phyloP scores from a whole-genome alignment of 129 eudicot species.

The Silybum marianum region DNA sequence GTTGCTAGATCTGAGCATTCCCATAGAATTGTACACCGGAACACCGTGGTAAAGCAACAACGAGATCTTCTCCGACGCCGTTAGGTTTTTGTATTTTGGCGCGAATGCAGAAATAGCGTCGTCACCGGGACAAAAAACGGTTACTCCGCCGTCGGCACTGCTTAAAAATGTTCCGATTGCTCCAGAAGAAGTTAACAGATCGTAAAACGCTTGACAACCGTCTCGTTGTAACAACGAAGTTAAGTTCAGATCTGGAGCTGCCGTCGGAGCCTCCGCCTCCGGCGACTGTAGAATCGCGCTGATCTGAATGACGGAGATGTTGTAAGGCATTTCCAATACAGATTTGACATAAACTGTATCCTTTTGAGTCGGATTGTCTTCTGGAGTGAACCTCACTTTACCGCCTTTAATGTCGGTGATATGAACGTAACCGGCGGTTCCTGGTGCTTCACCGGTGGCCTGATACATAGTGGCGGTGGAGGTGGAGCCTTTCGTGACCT shows the following conservation, averaged over 20 bases:
- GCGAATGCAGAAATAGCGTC: constrained; percentile 48
- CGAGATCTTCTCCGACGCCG: constrained; percentile 55
- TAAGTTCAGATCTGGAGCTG: constrained; percentile 60
- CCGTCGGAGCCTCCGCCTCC: constrained; percentile 79
- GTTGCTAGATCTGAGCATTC: constrained; percentile 73
- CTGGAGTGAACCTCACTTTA: constrained; percentile 64
- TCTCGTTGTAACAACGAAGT: constrained; percentile 51
- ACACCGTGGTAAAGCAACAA: constrained; percentile 71
- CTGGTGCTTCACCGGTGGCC: constrained; percentile 69
- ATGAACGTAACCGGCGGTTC: constrained; percentile 62
- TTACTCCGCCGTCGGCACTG: constrained; percentile 56
- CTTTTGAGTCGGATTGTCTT: constrained; percentile 45
- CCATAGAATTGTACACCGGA: constrained; percentile 72
- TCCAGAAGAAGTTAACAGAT: constrained; percentile 38
- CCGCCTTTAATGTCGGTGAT: constrained; percentile 84
- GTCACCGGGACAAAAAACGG: constrained; percentile 78
- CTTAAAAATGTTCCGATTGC: constrained; percentile 61
- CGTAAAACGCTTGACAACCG: constrained; percentile 71
- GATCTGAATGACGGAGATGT: constrained; percentile 77
- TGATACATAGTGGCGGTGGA: constrained; percentile 67
- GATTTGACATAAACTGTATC: constrained; percentile 67
- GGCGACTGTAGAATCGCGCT: constrained; percentile 57
- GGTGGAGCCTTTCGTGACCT: constrained; percentile 61
- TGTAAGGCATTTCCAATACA: constrained; percentile 63
- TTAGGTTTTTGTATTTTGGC: constrained; percentile 78